Percentiles rank a stretch among this genome's conserved stretches.
Conservation (phyloP, 192 early-diverging fungal species). For the Cladochytrium replicatum region DNA sequence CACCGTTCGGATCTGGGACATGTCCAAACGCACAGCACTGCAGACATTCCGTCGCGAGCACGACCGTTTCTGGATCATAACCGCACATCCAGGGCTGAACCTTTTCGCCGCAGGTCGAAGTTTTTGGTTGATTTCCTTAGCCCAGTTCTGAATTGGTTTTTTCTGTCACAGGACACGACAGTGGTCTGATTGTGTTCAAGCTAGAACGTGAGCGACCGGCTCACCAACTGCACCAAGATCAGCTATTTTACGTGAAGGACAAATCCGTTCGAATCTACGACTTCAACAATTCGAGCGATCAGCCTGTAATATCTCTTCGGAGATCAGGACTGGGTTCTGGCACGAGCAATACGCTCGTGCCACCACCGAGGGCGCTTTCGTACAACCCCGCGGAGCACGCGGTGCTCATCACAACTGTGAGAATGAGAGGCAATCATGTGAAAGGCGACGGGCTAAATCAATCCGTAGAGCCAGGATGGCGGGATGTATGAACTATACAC, state of each 20-base stretch:
- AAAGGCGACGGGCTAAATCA: too few relatives aligned
- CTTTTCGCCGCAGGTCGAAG: conserved; percentile 95
- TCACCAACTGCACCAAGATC: conserved; percentile 69
- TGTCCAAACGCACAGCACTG: conserved; percentile 84
- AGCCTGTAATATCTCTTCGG: conserved; percentile 68
- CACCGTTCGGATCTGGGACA: conserved; percentile 97
- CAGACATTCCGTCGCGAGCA: conserved; percentile 96
- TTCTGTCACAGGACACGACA: conserved; percentile 75
- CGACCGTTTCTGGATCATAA: conserved; percentile 94
- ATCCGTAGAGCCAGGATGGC: conserved; percentile 66
- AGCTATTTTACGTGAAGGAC: conserved; percentile 82
- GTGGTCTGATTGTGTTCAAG: conserved; percentile 97
- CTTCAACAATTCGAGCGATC: conserved; percentile 64
- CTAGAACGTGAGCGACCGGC: conserved; percentile 96
- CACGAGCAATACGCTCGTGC: too few relatives aligned
- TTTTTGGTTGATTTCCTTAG: too few relatives aligned
- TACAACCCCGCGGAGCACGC: conserved; percentile 92
- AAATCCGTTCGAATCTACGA: conserved; percentile 77
- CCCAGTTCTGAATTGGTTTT: too few relatives aligned
- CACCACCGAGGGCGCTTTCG: conserved; percentile 72
- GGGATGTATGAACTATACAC: conserved; percentile 85
- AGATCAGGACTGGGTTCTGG: conserved; percentile 54
- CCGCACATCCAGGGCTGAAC: conserved; percentile 94
- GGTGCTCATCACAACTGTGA: conserved; percentile 67
- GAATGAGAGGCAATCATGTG: too few relatives aligned